Conservation (phyloP, 1,284 basidiomycete species). For the Ustilago sp. region DNA sequence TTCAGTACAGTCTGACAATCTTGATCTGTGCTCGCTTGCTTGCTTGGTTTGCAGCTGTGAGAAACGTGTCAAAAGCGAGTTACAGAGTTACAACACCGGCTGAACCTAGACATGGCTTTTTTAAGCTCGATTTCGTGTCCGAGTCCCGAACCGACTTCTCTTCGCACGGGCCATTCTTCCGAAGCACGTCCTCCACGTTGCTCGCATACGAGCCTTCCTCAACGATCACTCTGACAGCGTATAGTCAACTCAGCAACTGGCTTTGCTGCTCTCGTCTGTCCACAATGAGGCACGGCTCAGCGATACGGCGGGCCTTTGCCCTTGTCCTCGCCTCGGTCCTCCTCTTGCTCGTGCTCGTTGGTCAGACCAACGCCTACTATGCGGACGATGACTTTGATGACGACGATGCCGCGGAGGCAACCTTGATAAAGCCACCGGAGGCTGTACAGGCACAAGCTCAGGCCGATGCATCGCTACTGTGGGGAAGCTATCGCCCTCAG, state of each 20-base stretch:
- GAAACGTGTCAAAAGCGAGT: too few species aligned
- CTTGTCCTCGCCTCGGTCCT: slow-evolving; percentile 7
- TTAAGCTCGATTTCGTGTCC: neutral
- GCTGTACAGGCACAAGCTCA: slow-evolving; percentile 23
- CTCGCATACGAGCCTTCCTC: neutral
- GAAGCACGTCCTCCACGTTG: slow-evolving; percentile 1
- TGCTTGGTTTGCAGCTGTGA: too few species aligned
- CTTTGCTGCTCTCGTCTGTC: neutral
- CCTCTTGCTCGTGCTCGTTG: slow-evolving; percentile 19
- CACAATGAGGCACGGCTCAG: slow-evolving; percentile 11
- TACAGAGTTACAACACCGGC: too few species aligned
- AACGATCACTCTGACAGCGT: slow-evolving; percentile 2
- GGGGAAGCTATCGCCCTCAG: slow-evolving; percentile 90
- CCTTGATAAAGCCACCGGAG: slow-evolving; percentile 19
- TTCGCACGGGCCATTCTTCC: neutral
- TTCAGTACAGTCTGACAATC: too few species aligned
- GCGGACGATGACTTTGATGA: slow-evolving; percentile 22
- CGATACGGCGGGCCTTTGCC: neutral
- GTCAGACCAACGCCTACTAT: slow-evolving; percentile 13
- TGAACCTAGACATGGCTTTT: neutral
- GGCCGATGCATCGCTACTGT: slow-evolving; percentile 75
- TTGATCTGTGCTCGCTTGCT: too few species aligned
- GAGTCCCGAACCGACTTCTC: neutral
- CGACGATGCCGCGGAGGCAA: neutral
- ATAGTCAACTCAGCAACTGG: neutral